Base-by-base conservation (phyloP, 1,139 yeast genomes). In the Blastobotrys proliferans region DNA sequence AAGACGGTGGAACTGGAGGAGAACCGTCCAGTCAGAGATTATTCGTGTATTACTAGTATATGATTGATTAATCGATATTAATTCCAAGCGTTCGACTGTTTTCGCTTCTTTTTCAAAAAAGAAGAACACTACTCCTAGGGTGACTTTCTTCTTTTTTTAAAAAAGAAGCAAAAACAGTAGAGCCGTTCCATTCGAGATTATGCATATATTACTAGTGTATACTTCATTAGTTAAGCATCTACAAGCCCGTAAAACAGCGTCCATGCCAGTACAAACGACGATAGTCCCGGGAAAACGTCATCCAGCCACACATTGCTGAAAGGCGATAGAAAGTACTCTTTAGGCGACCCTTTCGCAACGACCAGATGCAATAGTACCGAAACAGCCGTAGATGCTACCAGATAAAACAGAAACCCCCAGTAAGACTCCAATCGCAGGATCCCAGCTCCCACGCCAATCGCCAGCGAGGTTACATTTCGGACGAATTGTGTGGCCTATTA, bases 201-300 rank as follows among this genome's bases (percentile, higher is more conserved):
- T n/a, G n/a, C n/a, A n/a, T n/a, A n/a, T n/a, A 8, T 22, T 22
- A 22, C n/a, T 27, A 27, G 6, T 6, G 9, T 14, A 27, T 10
- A 10, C 31, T 8, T 6, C 31, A 27, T 14, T 57, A 60, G 35
- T 40, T 44, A 61, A 38, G 66, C 70, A 38, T 70, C 72, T 8
- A 72, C 69, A 53, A 86, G 65, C 0, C 92, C 94, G 63, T 77
- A 81, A 36, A 82, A 76, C 58, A 86, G 69, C 51, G 95, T 83
- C 95, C 95, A 86, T 71, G 83, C 79, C 81, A 86, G 81, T 21
- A 83, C 70, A 57, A 69, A 86, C 14, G 92, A 86, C 2, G 90
- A 77, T 13, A 83, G 57, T 46, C 80, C 80, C 30, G 80, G 67
- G 14, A 76, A 66, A 4, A 83, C 50, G 13, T 82, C 78, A 36